Evolutionary conservation across 73 alveolate genomes (phyloP).

Genomic region (Paramecium biaurelia): DNA sequence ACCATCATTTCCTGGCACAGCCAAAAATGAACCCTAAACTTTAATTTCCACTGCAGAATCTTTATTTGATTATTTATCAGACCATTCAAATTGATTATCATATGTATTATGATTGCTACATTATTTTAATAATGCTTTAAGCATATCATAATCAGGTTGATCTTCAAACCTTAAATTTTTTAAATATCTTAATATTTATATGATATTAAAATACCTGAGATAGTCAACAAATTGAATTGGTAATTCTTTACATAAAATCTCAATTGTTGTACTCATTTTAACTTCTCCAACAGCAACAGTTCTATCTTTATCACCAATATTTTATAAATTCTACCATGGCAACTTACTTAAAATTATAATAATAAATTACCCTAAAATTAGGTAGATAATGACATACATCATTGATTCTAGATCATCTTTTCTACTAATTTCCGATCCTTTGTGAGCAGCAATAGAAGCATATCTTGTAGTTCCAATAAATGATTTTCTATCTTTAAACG

Average conservation of each 20-base stretch:
- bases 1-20: conserved; percentile 2
- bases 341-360: conserved; percentile 86
- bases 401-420: conserved; percentile 77
- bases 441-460: conserved; percentile 80
- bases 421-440: conserved; percentile 75
- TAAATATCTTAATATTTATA: background rate
- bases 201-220: background rate
- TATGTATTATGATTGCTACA: background rate
- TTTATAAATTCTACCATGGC: conserved; percentile 71
- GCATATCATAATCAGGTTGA: conserved; percentile 29
- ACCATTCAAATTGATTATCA: conserved; percentile 45
- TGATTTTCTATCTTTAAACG: conserved; percentile 45
- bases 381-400: conserved; percentile 71
- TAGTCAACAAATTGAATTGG: background rate
- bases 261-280: background rate
- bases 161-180: background rate
- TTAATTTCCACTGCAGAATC: background rate
- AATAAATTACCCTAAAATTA: conserved; percentile 81
- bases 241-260: background rate
- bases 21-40: background rate
- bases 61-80: background rate
- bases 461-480: conserved; percentile 75
- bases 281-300: conserved; percentile 46
- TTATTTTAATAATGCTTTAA: background rate
- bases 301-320: conserved; percentile 59